phyloP scores from a whole-genome alignment of 2,329 filamentous ascomycete genomes.

The Scorias spongiosa region DNA sequence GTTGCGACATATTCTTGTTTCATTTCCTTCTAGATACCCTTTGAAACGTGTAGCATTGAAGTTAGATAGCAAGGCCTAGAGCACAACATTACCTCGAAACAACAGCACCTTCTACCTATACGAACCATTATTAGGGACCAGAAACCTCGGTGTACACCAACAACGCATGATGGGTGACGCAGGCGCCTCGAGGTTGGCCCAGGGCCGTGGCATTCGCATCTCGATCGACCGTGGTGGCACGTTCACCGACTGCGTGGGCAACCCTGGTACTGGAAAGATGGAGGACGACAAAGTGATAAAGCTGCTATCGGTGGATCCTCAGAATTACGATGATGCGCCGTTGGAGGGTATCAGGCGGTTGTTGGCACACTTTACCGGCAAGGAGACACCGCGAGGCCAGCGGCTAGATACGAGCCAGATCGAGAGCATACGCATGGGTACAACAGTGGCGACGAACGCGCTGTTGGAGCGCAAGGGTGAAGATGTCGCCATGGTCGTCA shows the following conservation, averaged over 20 bases:
- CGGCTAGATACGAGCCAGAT: slow-evolving; percentile 69
- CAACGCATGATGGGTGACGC: neutral
- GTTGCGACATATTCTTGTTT: too few relatives aligned
- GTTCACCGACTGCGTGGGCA: slow-evolving; percentile 85
- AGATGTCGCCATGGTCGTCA: slow-evolving; percentile 73
- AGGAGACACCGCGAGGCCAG: slow-evolving; percentile 65
- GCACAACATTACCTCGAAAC: too few relatives aligned
- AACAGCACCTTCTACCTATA: too few relatives aligned
- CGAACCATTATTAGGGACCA: too few relatives aligned
- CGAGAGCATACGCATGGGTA: slow-evolving; percentile 89
- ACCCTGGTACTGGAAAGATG: slow-evolving; percentile 52
- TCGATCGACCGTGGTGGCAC: slow-evolving; percentile 72
- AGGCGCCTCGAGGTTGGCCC: neutral
- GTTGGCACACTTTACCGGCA: slow-evolving; percentile 58
- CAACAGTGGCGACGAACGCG: slow-evolving; percentile 86
- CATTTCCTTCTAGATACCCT: too few relatives aligned
- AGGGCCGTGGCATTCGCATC: slow-evolving; percentile 46
- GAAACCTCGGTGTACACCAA: too few relatives aligned
- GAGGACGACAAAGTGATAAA: slow-evolving; percentile 71
- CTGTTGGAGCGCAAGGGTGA: slow-evolving; percentile 82
- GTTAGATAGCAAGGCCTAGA: too few relatives aligned
- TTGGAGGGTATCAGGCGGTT: slow-evolving; percentile 81
- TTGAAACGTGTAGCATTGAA: too few relatives aligned
- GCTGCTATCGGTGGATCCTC: slow-evolving; percentile 75
- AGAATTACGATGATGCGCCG: slow-evolving; percentile 81